Conservation (phyloP, 331 rosid species). For the Malus hybrid region DNA sequence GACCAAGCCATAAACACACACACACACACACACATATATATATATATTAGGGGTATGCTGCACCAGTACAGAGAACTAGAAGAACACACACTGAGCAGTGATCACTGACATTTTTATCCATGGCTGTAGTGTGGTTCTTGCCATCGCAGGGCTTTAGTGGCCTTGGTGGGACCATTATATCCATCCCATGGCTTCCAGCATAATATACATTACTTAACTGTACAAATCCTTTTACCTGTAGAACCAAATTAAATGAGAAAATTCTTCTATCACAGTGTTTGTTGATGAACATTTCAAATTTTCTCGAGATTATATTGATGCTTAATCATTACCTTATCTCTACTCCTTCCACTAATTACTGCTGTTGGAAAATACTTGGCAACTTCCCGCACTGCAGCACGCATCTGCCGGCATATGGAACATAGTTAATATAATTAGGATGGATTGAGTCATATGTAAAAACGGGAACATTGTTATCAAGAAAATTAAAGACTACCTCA, state of each 20-base stretch:
- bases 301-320: neutral
- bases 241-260: neutral
- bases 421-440: neutral
- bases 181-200: slow-evolving; percentile 99
- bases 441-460: neutral
- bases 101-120: slow-evolving; percentile 33
- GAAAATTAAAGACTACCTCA: slow-evolving; percentile 32
- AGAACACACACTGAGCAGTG: neutral
- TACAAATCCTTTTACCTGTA: slow-evolving; percentile 76
- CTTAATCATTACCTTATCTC: slow-evolving; percentile 52
- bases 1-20: neutral
- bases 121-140: slow-evolving; percentile 5
- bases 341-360: slow-evolving; percentile 81
- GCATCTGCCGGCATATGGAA: slow-evolving; percentile 48
- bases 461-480: neutral
- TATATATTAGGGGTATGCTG: neutral
- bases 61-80: neutral
- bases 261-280: neutral
- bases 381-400: slow-evolving; percentile 68
- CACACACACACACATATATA: too few species aligned
- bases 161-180: slow-evolving; percentile 65
- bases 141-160: slow-evolving; percentile 26
- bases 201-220: slow-evolving; percentile 63
- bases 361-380: slow-evolving; percentile 86
- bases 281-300: neutral